Evolutionary conservation across 495 filamentous ascomycete species (phyloP).

Genomic region (Neurospora sp.): DNA sequence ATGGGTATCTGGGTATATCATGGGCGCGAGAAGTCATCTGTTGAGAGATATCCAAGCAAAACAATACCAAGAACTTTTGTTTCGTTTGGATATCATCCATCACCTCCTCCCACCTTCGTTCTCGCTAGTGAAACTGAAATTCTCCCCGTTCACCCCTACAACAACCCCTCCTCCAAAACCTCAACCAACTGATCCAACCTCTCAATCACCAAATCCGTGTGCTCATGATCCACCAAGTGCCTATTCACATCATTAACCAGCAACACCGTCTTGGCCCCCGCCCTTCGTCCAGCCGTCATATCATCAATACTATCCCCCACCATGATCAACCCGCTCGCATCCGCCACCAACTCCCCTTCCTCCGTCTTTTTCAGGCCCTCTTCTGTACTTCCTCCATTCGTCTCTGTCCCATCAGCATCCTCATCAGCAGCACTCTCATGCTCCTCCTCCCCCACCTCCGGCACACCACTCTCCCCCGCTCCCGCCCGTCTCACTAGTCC

Average conservation of each 20-base stretch:
- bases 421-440: constrained; percentile 9
- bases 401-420: constrained; percentile 1
- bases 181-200: constrained; percentile 62
- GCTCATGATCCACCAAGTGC: constrained; percentile 60
- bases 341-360: constrained; percentile 26
- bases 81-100: not conserved
- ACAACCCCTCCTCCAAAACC: constrained; percentile 59
- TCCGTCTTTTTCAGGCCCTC: constrained; percentile 7
- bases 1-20: not conserved
- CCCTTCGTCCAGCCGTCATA: constrained; percentile 76
- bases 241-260: constrained; percentile 72
- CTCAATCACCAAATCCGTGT: constrained; percentile 63
- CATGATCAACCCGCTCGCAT: constrained; percentile 42
- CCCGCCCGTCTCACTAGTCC: constrained; percentile 46
- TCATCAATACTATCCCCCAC: constrained; percentile 90
- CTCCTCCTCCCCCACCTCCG: constrained; percentile 7
- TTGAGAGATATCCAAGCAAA: not conserved
- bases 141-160: constrained; percentile 19
- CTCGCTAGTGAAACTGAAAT: not conserved
- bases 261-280: constrained; percentile 83
- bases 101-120: not conserved
- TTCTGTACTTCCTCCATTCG: not conserved
- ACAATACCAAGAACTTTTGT: not conserved
- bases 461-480: constrained; percentile 19
- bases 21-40: not conserved